These are phyloP conservation scores for Clohesyomyces aquaticus DNA, from an alignment of 495 filamentous ascomycete genomes.

Conservation along the genomic window DNA sequence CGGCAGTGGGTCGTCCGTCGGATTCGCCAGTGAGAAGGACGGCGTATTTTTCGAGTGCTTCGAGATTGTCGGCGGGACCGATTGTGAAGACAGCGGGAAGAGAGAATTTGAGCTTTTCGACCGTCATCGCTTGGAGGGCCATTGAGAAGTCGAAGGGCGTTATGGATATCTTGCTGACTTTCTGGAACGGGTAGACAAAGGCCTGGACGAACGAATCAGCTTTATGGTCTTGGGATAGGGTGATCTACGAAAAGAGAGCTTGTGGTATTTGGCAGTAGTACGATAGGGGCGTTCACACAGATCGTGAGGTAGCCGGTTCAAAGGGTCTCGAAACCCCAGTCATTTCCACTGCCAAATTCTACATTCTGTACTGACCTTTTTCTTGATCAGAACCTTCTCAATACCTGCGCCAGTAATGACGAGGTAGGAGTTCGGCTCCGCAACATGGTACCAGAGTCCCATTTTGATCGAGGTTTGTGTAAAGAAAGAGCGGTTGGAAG, in stretches of 20 bases:
- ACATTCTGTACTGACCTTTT: too few relatives aligned
- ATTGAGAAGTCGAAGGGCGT: constrained; percentile 78
- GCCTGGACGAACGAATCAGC: too few relatives aligned
- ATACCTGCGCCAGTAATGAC: constrained; percentile 80
- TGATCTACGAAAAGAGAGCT: too few relatives aligned
- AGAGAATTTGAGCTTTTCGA: constrained; percentile 77
- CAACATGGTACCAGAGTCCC: constrained; percentile 48
- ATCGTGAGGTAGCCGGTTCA: too few relatives aligned
- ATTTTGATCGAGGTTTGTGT: constrained; percentile 14
- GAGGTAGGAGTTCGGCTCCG: constrained; percentile 64
- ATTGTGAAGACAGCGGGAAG: constrained; percentile 85
- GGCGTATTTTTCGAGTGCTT: constrained; percentile 75
- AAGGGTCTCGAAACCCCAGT: too few relatives aligned
- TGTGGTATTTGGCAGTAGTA: too few relatives aligned
- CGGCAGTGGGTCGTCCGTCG: constrained; percentile 45
- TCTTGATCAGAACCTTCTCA: constrained; percentile 69
- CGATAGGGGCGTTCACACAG: too few relatives aligned
- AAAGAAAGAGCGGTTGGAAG: neutral
- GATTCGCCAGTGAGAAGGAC: constrained; percentile 68
- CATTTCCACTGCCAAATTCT: too few relatives aligned
- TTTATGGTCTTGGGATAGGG: too few relatives aligned
- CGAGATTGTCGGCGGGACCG: constrained; percentile 68
- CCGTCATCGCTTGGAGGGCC: constrained; percentile 76
- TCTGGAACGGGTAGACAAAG: constrained; percentile 45
- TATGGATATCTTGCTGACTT: constrained; percentile 59